A percentile compares a stretch with the other conserved stretches of the same genome.
phyloP scores from a whole-genome alignment of 2,329 filamentous ascomycete species.

The Pestalotiopsis sp. region DNA sequence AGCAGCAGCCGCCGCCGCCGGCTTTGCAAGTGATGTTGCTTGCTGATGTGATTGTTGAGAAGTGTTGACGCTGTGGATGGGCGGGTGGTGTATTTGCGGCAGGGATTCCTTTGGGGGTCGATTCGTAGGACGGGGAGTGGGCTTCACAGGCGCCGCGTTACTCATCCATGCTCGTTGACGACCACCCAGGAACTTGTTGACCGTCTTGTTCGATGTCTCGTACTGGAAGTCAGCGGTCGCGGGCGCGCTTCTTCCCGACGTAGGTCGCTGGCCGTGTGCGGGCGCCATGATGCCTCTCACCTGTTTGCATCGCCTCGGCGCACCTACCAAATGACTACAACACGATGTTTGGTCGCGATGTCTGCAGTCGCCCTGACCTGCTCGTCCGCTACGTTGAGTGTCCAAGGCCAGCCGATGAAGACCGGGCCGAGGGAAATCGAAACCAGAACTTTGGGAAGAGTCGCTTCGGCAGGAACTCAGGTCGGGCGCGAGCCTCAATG shows the following conservation, averaged over 20 bases:
- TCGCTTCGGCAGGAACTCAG: not conserved
- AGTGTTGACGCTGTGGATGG: slow-evolving; percentile 10
- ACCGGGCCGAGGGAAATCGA: not conserved
- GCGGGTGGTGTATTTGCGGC: not conserved
- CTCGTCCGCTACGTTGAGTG: not conserved
- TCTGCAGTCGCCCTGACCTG: not conserved
- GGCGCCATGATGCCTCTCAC: slow-evolving; percentile 15
- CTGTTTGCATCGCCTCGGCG: slow-evolving; percentile 12
- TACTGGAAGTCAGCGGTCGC: slow-evolving; percentile 28
- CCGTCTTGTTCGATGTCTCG: slow-evolving; percentile 42
- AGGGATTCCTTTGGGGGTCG: slow-evolving; percentile 14
- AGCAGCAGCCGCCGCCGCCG: not conserved
- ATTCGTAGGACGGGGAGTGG: slow-evolving; percentile 28
- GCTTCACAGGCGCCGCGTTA: slow-evolving; percentile 30
- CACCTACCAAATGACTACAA: not conserved
- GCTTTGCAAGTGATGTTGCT: slow-evolving; percentile 12
- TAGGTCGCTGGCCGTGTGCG: slow-evolving; percentile 8
- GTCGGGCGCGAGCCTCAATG: not conserved
- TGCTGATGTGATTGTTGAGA: slow-evolving; percentile 12
- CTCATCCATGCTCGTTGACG: slow-evolving; percentile 37
- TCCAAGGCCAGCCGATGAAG: not conserved
- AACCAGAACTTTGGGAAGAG: not conserved
- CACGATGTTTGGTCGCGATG: not conserved
- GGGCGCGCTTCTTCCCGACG: slow-evolving; percentile 14
- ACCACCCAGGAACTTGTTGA: slow-evolving; percentile 41